Evolutionary conservation across 345 rosid genomes (phyloP), one percentile per base, ranked within the genome.

Genomic region (Aegle marmelos): DNA sequence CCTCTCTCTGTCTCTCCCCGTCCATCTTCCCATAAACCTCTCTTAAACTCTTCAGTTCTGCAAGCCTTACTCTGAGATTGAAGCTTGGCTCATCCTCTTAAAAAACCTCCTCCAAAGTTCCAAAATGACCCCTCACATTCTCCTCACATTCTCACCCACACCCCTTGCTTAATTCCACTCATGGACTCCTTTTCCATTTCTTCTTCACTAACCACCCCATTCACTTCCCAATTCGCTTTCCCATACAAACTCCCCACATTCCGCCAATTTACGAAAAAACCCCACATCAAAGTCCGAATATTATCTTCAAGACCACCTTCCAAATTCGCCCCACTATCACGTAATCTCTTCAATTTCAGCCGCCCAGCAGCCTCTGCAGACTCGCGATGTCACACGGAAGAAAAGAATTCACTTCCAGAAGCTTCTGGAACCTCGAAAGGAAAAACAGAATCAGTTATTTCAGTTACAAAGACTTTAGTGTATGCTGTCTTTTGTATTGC

Each of bases 401-500:
- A 60, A 54, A 76, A 79, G 59, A 62, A 63, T n/a, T 58, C 19
- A 59, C 31, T 50, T 45, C 48, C 37, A 64, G 82, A 74, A 72
- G 70, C 74, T 34, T 61, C 82, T 61, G 41, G 75, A 6, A 79
- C 57, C 75, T 65, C 65, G 31, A 50, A 68, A 75, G 76, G n/a
- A 31, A 82, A 72, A 73, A 77, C 82, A 24, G 79, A 81, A 74
- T 25, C 79, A 33, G 48, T 36, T 48, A 16, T 76, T 60, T 82
- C 86, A 62, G 60, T 76, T 70, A 77, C 87, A 0, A 89, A 83
- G 85, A 83, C 86, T 53, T 59, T 92, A 65, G 89, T 81, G 17
- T 90, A 80, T 79, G 82, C 86, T 19, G 81, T 92, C 79, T 78
- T 89, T 82, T 93, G 90, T 80, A 72, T 93, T 74, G 95, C 93